Evolutionary conservation across 139 green algal species (phyloP), one percentile per base, ranked within the genome.

Genomic region (Diplosphaera chodatii): DNA sequence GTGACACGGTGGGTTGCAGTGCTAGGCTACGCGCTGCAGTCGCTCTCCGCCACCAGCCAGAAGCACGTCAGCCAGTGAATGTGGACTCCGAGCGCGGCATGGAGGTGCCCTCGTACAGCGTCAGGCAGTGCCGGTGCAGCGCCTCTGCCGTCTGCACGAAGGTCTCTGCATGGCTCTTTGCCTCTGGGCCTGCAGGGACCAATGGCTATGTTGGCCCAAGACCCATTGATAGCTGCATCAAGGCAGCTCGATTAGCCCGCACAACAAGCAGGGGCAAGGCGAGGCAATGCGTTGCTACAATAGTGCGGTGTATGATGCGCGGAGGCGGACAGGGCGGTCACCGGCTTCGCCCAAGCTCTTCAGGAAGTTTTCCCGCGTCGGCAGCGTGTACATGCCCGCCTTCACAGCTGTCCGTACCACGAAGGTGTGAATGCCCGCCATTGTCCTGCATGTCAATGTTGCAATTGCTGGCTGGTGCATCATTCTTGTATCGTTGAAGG

Each of bases 311-410:
- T n/a, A n/a, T n/a, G n/a, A n/a, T n/a, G n/a, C n/a, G n/a, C n/a
- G n/a, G n/a, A n/a, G n/a, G n/a, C n/a, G n/a, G n/a, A n/a, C n/a
- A n/a, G n/a, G n/a, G n/a, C 32, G 23, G 34, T 10, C 32, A 79
- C 79, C 80, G 59, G 84, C 80, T 71, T 88, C 80, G 32, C 81
- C 82, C 37, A 90, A 84, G 41, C 72, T 81, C 6, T 68, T 25
- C 21, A 91, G 62, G 69, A 91, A 91, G 30, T 69, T 30, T 34
- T 86, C 82, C 13, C 80, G 66, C 30, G 67, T 78, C 21, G 86
- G 86, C 55, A 90, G 69, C n/a, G 79, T 85, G 64, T 87, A 74
- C 78, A 91, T 85, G 70, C 82, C 80, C 3, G 84, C 74, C 68
- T 86, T 81, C 32, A 91, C 84, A 64, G 80, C 86, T 21, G 76